A percentile compares a stretch with the other conserved stretches of the same genome.
phyloP scores from a whole-genome alignment of 768 basidiomycete genomes.

The Sporobolomyces roseus region DNA sequence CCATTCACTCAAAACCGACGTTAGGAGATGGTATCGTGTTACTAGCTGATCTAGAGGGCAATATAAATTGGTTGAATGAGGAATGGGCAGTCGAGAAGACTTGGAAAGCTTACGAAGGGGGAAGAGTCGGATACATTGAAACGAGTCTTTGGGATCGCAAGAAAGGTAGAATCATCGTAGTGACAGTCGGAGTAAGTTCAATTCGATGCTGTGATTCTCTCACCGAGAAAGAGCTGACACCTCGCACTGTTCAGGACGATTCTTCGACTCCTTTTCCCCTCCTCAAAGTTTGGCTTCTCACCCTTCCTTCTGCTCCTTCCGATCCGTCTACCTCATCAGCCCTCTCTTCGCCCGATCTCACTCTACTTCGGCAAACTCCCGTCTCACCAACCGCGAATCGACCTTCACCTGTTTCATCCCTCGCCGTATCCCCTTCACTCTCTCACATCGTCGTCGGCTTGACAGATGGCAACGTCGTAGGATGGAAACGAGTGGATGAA shows the following conservation, averaged over 20 bases:
- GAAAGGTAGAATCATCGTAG: constrained; percentile 60
- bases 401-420: constrained; percentile 61
- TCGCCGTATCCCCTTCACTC: constrained; percentile 71
- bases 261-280: constrained; percentile 52
- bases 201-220: background rate
- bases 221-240: constrained; percentile 13
- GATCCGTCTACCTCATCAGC: constrained; percentile 57
- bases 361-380: constrained; percentile 53
- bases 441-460: constrained; percentile 86
- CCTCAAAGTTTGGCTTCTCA: constrained; percentile 80
- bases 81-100: constrained; percentile 11
- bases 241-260: constrained; percentile 63
- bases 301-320: constrained; percentile 54
- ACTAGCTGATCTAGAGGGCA: constrained; percentile 32
- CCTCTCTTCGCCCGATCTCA: constrained; percentile 66
- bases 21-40: constrained; percentile 11
- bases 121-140: constrained; percentile 8
- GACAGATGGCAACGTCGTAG: constrained; percentile 87
- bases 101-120: constrained; percentile 31
- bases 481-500: constrained; percentile 87
- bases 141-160: constrained; percentile 14
- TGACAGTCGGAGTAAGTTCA: constrained; percentile 76
- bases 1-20: constrained; percentile 24
- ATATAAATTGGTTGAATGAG: constrained; percentile 12
- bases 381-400: constrained; percentile 55